These are phyloP conservation scores for Perkinsus chesapeaki DNA, from an alignment of 169 alveolate genomes.

Conservation along the genomic window DNA sequence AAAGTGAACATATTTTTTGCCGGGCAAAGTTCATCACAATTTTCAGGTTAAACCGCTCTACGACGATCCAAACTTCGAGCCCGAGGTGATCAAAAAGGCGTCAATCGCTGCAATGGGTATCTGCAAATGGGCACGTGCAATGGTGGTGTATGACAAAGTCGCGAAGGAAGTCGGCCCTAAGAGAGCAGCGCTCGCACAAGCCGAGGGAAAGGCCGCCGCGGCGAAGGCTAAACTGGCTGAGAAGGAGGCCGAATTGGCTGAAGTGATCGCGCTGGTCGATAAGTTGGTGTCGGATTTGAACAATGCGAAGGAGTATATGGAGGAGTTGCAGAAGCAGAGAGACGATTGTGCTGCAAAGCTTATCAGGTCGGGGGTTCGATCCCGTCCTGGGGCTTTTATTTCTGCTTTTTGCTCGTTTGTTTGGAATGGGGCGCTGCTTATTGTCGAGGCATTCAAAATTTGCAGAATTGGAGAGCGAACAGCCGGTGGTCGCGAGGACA, in stretches of 20 bases:
- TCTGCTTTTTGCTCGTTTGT: too few relatives aligned
- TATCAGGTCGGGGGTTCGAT: neutral
- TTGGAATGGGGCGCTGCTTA: too few relatives aligned
- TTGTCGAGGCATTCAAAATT: slow-evolving; percentile 24
- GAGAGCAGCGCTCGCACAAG: slow-evolving; percentile 78
- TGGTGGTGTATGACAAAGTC: slow-evolving; percentile 80
- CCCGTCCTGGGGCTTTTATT: neutral
- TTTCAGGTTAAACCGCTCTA: slow-evolving; percentile 74
- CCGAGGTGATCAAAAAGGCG: slow-evolving; percentile 72
- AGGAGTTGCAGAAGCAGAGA: slow-evolving; percentile 57
- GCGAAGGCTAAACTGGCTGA: slow-evolving; percentile 74
- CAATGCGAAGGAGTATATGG: slow-evolving; percentile 68
- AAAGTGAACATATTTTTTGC: slow-evolving; percentile 34
- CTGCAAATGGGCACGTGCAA: slow-evolving; percentile 87
- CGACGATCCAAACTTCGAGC: slow-evolving; percentile 60
- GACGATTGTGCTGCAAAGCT: slow-evolving; percentile 56
- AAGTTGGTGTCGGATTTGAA: slow-evolving; percentile 65
- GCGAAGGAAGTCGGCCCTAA: slow-evolving; percentile 77
- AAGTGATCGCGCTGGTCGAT: slow-evolving; percentile 67
- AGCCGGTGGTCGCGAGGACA: slow-evolving; percentile 71
- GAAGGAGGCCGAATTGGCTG: slow-evolving; percentile 71
- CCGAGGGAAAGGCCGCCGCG: slow-evolving; percentile 78
- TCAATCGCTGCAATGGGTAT: slow-evolving; percentile 79
- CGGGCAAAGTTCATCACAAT: neutral
- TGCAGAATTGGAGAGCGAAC: slow-evolving; percentile 71